Conservation (phyloP, 2,329 filamentous ascomycete species). For the Diplodia seriata region DNA sequence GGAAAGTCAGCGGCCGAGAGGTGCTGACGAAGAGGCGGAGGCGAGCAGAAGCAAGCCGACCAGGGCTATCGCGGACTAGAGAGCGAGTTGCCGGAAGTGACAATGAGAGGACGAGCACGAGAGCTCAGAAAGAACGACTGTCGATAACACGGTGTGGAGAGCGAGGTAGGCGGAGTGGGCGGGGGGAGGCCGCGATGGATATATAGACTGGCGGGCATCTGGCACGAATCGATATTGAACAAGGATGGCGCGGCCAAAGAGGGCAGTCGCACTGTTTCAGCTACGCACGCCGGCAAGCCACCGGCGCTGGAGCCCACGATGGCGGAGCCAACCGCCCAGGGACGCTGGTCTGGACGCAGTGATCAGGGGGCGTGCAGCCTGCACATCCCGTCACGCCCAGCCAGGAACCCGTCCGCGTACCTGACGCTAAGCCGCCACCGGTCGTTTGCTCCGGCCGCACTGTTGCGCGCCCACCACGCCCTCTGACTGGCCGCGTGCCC, state of each 20-base stretch:
- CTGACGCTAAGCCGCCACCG: slow-evolving; percentile 8
- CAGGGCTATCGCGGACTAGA: slow-evolving; percentile 50
- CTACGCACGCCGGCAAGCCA: slow-evolving; percentile 27
- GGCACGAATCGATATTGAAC: slow-evolving; percentile 25
- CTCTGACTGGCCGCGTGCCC: neutral
- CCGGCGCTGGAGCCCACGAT: slow-evolving; percentile 4
- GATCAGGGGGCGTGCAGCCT: slow-evolving; percentile 23
- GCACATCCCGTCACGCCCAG: slow-evolving; percentile 15
- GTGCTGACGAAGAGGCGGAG: slow-evolving; percentile 17
- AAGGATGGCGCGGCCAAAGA: slow-evolving; percentile 25
- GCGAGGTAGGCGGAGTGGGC: slow-evolving; percentile 31
- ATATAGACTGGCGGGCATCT: slow-evolving; percentile 21
- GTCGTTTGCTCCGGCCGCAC: neutral
- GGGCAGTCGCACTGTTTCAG: slow-evolving; percentile 26
- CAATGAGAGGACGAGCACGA: slow-evolving; percentile 44
- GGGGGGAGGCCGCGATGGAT: slow-evolving; percentile 27
- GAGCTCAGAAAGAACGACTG: slow-evolving; percentile 46
- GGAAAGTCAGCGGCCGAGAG: slow-evolving; percentile 33
- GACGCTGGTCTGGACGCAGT: slow-evolving; percentile 13
- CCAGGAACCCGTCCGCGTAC: slow-evolving; percentile 17
- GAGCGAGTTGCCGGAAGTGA: slow-evolving; percentile 45
- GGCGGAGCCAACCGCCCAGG: slow-evolving; percentile 8
- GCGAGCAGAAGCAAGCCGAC: slow-evolving; percentile 45
- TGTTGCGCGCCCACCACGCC: neutral
- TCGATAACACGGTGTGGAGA: slow-evolving; percentile 34